Evolutionary conservation across 768 basidiomycete genomes (phyloP), one percentile per base, ranked within the genome.

Genomic region (Boletus edulis): DNA sequence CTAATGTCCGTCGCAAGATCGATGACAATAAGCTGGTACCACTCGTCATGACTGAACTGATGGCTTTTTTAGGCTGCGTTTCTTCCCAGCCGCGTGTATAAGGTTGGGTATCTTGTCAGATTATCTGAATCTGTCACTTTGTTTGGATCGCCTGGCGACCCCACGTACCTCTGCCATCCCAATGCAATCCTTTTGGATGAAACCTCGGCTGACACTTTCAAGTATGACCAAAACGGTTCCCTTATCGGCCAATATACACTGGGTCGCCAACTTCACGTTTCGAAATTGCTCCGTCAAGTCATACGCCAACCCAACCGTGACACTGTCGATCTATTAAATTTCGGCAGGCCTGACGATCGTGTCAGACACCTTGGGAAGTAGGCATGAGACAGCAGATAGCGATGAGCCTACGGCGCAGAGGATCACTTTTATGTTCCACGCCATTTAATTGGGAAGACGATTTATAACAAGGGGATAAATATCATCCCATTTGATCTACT

Each of bases 401-500:
- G 22, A 22, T 3, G 22, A 22, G 3, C 22, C 22, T 22, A 22
- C 22, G 22, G 22, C 22, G 22, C 22, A 22, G 22, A 22, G 22
- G 22, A 22, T 22, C 22, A 22, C 22, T 69, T 11, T 67, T 84
- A 29, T 69, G 9, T 85, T 84, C 69, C 78, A 83, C n/a, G 83
- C 83, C 3, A 76, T 84, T 46, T 71, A 78, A 46, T 76, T 83
- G 32, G 83, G 11, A 76, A 77, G 62, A 74, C 76, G 14, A 82
- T 84, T 59, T 83, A 81, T 55, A 77, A 75, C 47, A 71, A 76
- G 10, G 82, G 83, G 10, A 81, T 80, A 24, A 84, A 83, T 51
- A 76, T 82, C 58, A 81, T 84, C 52, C 83, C 83, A 2, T 83
- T 82, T 58, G 83, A 85, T 65, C 78, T 79, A 9, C 84, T 85